Evolutionary conservation across 306 rosid genomes (phyloP), one percentile per base, ranked within the genome.

Genomic region (Casuarina cunninghamiana): DNA sequence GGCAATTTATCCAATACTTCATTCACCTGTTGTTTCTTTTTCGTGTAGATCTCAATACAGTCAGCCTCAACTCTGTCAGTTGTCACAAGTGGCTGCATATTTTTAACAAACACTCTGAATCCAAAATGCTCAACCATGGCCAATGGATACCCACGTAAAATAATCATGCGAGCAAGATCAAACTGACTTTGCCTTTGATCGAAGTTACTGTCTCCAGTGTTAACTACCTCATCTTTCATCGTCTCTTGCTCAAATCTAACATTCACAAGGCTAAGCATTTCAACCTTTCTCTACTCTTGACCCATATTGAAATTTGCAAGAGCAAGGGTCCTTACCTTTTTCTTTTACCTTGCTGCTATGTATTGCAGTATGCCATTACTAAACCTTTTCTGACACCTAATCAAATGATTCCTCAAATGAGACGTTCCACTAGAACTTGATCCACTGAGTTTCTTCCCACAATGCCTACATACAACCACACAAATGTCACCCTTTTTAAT

Each of bases 401-500:
- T 85, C 68, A 96, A 90, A 84, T 96, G 99, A 82, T 96, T 96
- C 85, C 99, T 90, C 82, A 96, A 81, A 89, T 96, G 99, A n/a
- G 99, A 96, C 63, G 97, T 96, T 81, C 99, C 98, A 75, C 99
- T 96, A 54, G 94, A 86, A 83, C 99, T 96, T 72, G 99, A 96
- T 74, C 99, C 99, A 68, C 99, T 96, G 82, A 96, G 89, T 81
- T 86, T 96, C 97, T 96, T 96, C 79, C 90, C 93, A 83, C 99
- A 96, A 71, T 96, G 99, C 88, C 94, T 88, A 82, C 99, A 96
- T 50, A 96, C 87, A 70, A 98, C 99, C 81, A 96, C 80, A 78
- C 88, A 96, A 4, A 93, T 83, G 73, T 96, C 99, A 7, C 96
- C 99, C 71, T 93, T 93, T 79, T 96, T 96, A 76, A 96, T 84